Conservation (phyloP, 2,329 filamentous ascomycete genomes). For the Pyrenochaeta sp. region DNA sequence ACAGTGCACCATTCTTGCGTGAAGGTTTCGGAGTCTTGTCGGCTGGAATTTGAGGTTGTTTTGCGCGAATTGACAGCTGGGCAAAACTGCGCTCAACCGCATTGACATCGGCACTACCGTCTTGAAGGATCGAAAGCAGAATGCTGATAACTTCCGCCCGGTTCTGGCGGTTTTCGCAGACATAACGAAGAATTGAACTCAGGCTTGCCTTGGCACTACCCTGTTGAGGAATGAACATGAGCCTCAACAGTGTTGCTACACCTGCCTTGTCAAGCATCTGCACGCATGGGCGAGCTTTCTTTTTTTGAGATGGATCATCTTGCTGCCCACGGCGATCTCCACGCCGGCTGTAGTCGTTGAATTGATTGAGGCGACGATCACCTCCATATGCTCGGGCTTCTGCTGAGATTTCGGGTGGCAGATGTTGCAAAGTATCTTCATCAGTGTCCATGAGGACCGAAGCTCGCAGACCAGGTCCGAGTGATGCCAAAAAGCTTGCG, state of each 20-base stretch:
- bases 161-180: conserved; percentile 97
- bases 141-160: conserved; percentile 92
- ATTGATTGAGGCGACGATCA: conserved; percentile 62
- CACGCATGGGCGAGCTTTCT: conserved; percentile 78
- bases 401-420: conserved; percentile 85
- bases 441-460: conserved; percentile 92
- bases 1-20: conserved; percentile 70
- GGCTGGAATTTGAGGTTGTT: conserved; percentile 67
- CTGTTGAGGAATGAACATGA: conserved; percentile 97
- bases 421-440: conserved; percentile 80
- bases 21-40: conserved; percentile 87
- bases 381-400: conserved; percentile 79
- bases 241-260: conserved; percentile 91
- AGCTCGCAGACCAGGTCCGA: conserved; percentile 83
- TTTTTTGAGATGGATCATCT: conserved; percentile 62
- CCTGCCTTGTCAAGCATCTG: conserved; percentile 98
- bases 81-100: conserved; percentile 96
- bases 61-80: conserved; percentile 88
- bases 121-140: conserved; percentile 90
- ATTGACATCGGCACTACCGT: conserved; percentile 90
- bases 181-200: conserved; percentile 85
- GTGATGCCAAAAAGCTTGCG: conserved; percentile 88
- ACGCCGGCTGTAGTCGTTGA: conserved; percentile 48
- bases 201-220: conserved; percentile 84
- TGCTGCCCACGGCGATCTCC: conserved; percentile 49